Evolutionary conservation across 2,329 filamentous ascomycete species (phyloP), one percentile per base, ranked within the genome.

Genomic region (Alternaria rosae): DNA sequence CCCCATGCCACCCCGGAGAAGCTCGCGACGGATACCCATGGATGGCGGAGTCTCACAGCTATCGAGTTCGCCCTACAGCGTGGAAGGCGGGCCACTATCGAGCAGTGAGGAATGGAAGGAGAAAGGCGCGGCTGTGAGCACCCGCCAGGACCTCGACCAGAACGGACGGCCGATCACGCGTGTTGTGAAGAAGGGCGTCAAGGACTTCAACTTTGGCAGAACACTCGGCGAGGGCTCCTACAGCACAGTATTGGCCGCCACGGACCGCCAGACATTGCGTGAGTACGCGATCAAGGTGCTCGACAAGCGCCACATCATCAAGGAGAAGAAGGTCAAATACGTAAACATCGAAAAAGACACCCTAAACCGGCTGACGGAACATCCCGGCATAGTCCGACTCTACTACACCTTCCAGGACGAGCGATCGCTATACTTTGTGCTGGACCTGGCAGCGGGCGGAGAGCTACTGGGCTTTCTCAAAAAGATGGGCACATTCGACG

Each of bases 271-370:
- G 79, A 97, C 93, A 1, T 83, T 96, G 60, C 97, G 97, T 74
- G 94, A 99, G 79, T 98, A 98, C 76, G 95, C 95, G 25, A 94
- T 99, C 82, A 99, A 99, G 79, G 94, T 99, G 15, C 87, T 99
- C 48, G 95, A 99, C 81, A 99, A 99, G 82, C 89, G 93, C 73
- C 95, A 99, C 79, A 99, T 99, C 76, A 99, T 99, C 85, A 99
- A 98, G 81, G 95, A 99, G 82, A 98, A 97, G 81, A 99, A 99
- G 85, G 97, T 99, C 75, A 99, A 99, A 85, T 99, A 99, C 76
- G 95, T 99, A 80, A 99, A 98, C 81, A 99, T 99, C 73, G 95
- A 99, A 81, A 97, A 97, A 82, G 94, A 99, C 81, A 98, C 95
- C 0, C 85, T 99, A 58, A 99, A 99, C 77, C 90, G 95, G 66